Base-by-base conservation (phyloP, 208 protist genomes). In the Tritrichomonas foetus region DNA sequence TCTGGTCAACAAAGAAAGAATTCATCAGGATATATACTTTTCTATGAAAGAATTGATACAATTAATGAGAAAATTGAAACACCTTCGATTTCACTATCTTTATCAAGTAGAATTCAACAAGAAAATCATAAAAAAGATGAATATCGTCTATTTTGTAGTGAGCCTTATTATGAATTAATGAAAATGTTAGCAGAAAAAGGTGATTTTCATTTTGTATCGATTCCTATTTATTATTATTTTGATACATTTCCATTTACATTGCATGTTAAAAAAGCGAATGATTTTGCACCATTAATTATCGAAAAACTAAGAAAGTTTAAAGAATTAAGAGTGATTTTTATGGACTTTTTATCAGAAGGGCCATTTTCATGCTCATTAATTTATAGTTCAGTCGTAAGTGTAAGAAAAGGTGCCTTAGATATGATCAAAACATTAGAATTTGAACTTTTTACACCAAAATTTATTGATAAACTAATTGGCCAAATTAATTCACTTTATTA, bases 161-260 rank as follows among this genome's bases (percentile, higher is more conserved):
- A 53, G 8, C 11, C 41, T 55, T 89, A 89, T 89, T 53, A 39
- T 30, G 78, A 89, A 61, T 50, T 57, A 8, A 89, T 89, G 78
- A 36, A 27, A 53, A 0, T 14, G 11, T 39, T 89, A 0, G 8
- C 47, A 33, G 36, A 53, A 57, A 50, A 41, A 82, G 1, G 0
- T 82, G 22, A 57, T 49, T 53, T 53, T 8, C 9, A 57, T 14
- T 89, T 57, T 39, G 47, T 89, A 39, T 9, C 16, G 30, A 36
- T 49, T 39, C 47, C 47, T 36, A 57, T 50, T 33, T 20, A 47
- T 57, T 89, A 89, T 57, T 57, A 53, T 36, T 89, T 89, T 50
- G 78, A 89, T 49, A 89, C 78, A 39, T 33, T 89, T 53, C 78
- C 78, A 20, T 89, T 84, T 30, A 53, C 74, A 53, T 16, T 61